Evolutionary conservation across 495 filamentous ascomycete species (phyloP).

Genomic region (Bombardia bombarda): DNA sequence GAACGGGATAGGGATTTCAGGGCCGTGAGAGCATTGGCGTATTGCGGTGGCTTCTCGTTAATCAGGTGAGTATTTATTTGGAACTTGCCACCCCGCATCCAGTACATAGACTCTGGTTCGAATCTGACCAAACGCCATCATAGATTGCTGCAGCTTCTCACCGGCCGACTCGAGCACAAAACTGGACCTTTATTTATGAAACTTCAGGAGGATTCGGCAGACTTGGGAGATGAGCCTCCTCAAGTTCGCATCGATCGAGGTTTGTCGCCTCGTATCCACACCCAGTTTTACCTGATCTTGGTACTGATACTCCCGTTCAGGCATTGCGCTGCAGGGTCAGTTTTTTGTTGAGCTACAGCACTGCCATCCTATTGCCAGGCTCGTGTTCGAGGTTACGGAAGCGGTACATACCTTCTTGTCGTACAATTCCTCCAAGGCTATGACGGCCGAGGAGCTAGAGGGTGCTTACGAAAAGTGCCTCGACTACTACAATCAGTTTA

Average conservation of each 20-base stretch:
- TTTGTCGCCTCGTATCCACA: neutral
- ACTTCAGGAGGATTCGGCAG: conserved; percentile 7
- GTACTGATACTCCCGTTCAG: neutral
- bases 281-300: neutral
- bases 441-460: conserved; percentile 20
- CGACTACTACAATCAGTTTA: conserved; percentile 5
- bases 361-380: conserved; percentile 12
- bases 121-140: no score
- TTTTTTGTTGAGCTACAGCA: conserved; percentile 17
- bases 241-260: conserved; percentile 19
- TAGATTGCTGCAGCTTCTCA: conserved; percentile 16
- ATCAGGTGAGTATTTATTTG: conserved; percentile 19
- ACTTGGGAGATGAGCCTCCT: conserved; percentile 15
- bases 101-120: no score
- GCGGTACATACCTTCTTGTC: conserved; percentile 18
- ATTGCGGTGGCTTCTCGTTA: conserved; percentile 18
- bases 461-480: conserved; percentile 17
- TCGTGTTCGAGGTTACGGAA: conserved; percentile 20
- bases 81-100: neutral
- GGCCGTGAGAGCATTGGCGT: conserved; percentile 13
- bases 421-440: conserved; percentile 18
- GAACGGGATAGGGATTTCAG: conserved; percentile 8
- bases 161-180: conserved; percentile 18
- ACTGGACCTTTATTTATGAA: conserved; percentile 20
- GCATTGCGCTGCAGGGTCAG: conserved; percentile 16